phyloP scores from a whole-genome alignment of 176 grass and related monocot genomes.

The Elymus sibiricus region DNA sequence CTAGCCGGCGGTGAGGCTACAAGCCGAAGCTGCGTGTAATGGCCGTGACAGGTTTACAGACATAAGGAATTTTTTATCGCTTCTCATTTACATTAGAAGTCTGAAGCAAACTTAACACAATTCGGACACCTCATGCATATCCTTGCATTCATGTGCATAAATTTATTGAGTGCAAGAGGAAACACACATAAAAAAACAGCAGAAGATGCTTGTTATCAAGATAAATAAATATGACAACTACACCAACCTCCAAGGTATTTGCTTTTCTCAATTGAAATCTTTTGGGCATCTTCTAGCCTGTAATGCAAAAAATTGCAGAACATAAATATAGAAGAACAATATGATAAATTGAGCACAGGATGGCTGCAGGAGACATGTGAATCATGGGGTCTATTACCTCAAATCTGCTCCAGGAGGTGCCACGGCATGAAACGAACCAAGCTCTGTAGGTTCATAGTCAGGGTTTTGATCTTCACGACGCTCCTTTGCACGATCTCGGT shows the following conservation, averaged over 20 bases:
- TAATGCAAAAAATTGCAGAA: conserved; percentile 13
- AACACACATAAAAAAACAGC: not conserved
- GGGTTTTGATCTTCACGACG: conserved; percentile 98
- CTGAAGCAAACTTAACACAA: not conserved
- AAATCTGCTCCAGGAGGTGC: conserved; percentile 90
- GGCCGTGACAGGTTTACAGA: not conserved
- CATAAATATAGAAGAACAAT: not conserved
- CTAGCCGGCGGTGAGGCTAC: not conserved
- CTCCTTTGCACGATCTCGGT: conserved; percentile 94
- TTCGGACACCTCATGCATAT: not conserved
- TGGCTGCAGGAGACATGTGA: conserved; percentile 1
- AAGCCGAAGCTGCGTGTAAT: not conserved
- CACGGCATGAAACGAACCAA: conserved; percentile 98
- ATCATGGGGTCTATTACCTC: conserved; percentile 54
- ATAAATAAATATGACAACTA: not conserved
- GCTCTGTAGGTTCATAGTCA: conserved; percentile 92
- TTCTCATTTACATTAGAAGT: conserved; percentile 1
- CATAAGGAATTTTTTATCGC: not conserved
- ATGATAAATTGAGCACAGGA: conserved; percentile 5
- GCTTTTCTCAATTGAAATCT: conserved; percentile 99
- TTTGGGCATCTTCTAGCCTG: conserved; percentile 83
- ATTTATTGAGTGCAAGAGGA: not conserved
- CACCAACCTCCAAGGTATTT: conserved; percentile 97
- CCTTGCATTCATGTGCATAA: not conserved
- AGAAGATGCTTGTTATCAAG: not conserved